These are phyloP conservation scores for Vachellia pachyceras DNA, from an alignment of 306 rosid genomes.

Conservation along the genomic window DNA sequence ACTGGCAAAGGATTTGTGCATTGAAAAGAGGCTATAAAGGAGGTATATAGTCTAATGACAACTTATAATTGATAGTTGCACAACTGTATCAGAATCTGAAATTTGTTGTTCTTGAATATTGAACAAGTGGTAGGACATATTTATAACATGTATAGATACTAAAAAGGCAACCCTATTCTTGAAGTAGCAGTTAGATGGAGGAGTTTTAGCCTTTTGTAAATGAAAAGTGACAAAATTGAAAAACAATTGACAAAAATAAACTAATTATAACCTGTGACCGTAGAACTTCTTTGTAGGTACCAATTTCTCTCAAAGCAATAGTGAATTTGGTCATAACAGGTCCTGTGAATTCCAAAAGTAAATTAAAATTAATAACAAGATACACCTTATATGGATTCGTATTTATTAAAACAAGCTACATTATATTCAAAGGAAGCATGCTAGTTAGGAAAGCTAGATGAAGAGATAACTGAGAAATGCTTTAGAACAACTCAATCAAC, in stretches of 20 bases:
- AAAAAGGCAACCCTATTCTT: slow-evolving; percentile 8
- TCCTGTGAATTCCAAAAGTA: slow-evolving; percentile 54
- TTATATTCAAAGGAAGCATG: slow-evolving; percentile 26
- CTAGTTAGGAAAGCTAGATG: slow-evolving; percentile 8
- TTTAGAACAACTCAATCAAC: slow-evolving; percentile 36
- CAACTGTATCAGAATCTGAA: slow-evolving; percentile 1
- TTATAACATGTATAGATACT: slow-evolving; percentile 28
- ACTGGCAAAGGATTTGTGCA: no score
- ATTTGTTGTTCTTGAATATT: slow-evolving; percentile 10
- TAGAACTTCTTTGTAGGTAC: slow-evolving; percentile 91
- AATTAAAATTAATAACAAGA: slow-evolving; percentile 26
- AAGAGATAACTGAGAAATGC: slow-evolving; percentile 18
- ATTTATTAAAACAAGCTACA: slow-evolving; percentile 24
- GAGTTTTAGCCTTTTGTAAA: slow-evolving; percentile 13
- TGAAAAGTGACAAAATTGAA: background rate
- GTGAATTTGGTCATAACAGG: slow-evolving; percentile 92
- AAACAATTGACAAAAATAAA: background rate
- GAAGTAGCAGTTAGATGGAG: slow-evolving; percentile 15
- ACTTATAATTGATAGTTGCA: slow-evolving; percentile 14
- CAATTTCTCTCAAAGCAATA: slow-evolving; percentile 85
- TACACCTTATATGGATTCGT: background rate
- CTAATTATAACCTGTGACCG: slow-evolving; percentile 74
- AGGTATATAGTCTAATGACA: slow-evolving; percentile 15
- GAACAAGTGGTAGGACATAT: slow-evolving; percentile 14
- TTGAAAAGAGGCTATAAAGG: no score